Base-by-base conservation (phyloP, 495 filamentous ascomycete species). In the Acidiella bohemica region DNA sequence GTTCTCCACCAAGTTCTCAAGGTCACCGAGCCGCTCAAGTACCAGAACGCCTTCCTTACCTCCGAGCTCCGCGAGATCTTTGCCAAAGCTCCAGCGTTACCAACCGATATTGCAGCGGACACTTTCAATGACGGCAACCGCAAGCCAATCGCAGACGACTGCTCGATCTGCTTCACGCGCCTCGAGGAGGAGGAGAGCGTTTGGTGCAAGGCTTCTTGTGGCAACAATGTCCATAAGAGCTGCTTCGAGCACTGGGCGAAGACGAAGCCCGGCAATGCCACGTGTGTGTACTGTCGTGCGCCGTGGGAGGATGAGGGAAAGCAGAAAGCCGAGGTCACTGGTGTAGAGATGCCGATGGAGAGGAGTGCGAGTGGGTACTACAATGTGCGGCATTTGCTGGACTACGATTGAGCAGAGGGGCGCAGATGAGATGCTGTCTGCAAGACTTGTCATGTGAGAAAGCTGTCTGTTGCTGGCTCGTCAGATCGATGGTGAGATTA, bases 101-200 rank as follows among this genome's bases (percentile, higher is more conserved):
- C 57, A 12, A 39, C 53, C 10, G 47, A 52, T 22, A 36, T 46
- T 5, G 50, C 51, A 7, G 39, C 37, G 5, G 46, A 47, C 11
- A 32, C 57, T 27, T 53, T 37, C 6, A 56, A 59, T 28, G 36
- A 47, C 16, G 42, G 38, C 18, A 70, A 70, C 16, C 67, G 71
- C 43, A 78, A 75, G 53, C 58, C 67, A 1, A 44, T 76, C 2
- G 78, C 84, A 18, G 82, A 76, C 6, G 78, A 86, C 47, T 88
- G 83, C 43, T 78, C 80, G 0, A 81, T 90, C 53, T 88, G 83
- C 56, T 84, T 76, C 53, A 73, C 64, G 50, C 73, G 79, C 26
- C 73, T 84, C 48, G 66, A 75, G 29, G 48, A 59, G 4, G 55
- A 61, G 2, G 34, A 40, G 6, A 25, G 76, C 11, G 70, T 83